These are phyloP conservation scores for Harringtonia aguacate DNA, from an alignment of 2,329 filamentous ascomycete species.

Conservation along the genomic window DNA sequence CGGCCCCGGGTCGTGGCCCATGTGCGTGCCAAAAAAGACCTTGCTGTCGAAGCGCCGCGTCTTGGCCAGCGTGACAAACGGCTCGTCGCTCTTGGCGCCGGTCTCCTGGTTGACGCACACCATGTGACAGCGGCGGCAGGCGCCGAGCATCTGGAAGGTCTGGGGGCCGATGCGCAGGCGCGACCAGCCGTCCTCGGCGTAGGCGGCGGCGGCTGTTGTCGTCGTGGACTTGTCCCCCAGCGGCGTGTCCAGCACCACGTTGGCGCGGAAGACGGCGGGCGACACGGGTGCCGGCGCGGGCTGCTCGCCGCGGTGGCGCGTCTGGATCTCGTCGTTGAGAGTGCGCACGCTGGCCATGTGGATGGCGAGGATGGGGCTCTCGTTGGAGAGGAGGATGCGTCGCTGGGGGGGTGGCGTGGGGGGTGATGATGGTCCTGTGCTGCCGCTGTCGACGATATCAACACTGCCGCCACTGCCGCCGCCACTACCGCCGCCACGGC, in stretches of 20 bases:
- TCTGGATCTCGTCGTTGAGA: slow-evolving; percentile 62
- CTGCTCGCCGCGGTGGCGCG: slow-evolving; percentile 39
- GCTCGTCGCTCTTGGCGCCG: slow-evolving; percentile 68
- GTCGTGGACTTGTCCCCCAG: neutral
- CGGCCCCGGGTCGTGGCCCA: slow-evolving; percentile 33
- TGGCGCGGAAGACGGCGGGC: slow-evolving; percentile 75
- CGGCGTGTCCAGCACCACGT: slow-evolving; percentile 60
- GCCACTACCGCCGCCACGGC: neutral
- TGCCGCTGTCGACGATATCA: too few species aligned
- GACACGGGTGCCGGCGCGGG: slow-evolving; percentile 31
- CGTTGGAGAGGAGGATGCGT: slow-evolving; percentile 77
- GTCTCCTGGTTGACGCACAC: slow-evolving; percentile 85
- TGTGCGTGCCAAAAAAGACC: slow-evolving; percentile 82
- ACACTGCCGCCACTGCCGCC: neutral
- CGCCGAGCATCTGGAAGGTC: slow-evolving; percentile 62
- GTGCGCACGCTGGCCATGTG: slow-evolving; percentile 68
- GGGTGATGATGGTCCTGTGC: neutral
- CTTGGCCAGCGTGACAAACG: slow-evolving; percentile 79
- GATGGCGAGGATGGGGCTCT: slow-evolving; percentile 83
- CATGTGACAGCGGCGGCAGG: slow-evolving; percentile 90
- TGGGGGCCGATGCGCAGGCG: slow-evolving; percentile 54
- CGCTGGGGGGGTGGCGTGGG: slow-evolving; percentile 15
- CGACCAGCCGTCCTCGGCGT: slow-evolving; percentile 72
- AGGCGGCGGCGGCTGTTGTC: slow-evolving; percentile 30
- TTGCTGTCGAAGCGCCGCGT: slow-evolving; percentile 74